Evolutionary conservation across 345 rosid genomes (phyloP), one percentile per base, ranked within the genome.

Genomic region (Populus alba): DNA sequence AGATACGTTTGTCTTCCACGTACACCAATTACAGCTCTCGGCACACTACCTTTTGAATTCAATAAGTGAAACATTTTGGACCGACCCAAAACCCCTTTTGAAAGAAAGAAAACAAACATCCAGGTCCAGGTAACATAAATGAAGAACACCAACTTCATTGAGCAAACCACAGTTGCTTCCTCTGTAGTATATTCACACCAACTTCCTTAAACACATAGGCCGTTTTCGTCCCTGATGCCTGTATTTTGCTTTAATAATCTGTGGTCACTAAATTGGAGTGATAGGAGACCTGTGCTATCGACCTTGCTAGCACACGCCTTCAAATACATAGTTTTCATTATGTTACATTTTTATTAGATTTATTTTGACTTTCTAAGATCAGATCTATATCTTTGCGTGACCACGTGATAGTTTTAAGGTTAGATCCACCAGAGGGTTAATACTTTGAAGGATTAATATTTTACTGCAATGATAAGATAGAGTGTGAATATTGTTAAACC

Each of bases 61-160:
- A 62, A 74, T 62, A n/a, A 17, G 33, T 16, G 39, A 74, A 17
- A 74, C 77, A 62, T 59, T 67, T 51, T 23, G 68, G 68, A 37
- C 68, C 68, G n/a, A 5, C 20, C 53, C 76, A 57, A 59, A 57
- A 38, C 13, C 51, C 66, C 20, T 2, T 37, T 35, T 6, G 31
- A 1, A 2, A 6, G 59, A 53, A 53, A 53, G 59, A 8, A 53
- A 53, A 53, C 59, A 53, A 22, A 6, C 59, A 53, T n/a, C 18
- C n/a, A 18, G n/a, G 8, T 53, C 55, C 7, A 18, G n/a, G 20
- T 15, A 16, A 3, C 20, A 12, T 33, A 13, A 15, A 47, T 47
- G 59, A 8, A 53, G 59, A 20, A 17, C 8, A 18, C 59, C 59
- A 17, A 1, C 18, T 47, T 13, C 17, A 15, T 47, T 47, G 53